Evolutionary conservation across 2,329 filamentous ascomycete species (phyloP).

Genomic region (Cordyceps farinosa): DNA sequence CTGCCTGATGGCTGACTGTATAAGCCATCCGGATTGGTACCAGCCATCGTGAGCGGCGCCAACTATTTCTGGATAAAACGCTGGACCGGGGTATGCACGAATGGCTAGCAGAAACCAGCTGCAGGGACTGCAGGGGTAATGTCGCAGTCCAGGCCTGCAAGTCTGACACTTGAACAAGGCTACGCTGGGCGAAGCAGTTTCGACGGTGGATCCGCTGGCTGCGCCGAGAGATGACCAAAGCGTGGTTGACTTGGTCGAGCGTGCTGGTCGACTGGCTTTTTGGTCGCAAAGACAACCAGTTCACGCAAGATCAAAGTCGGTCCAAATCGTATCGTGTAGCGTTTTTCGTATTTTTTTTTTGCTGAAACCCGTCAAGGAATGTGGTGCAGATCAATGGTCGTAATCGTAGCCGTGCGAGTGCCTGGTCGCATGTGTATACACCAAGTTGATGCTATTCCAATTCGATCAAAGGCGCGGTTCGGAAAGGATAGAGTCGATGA

Average conservation of each 20-base stretch:
- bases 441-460: conserved; percentile 1
- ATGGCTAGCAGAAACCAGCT: conserved; percentile 12
- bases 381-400: not conserved
- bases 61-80: conserved; percentile 12
- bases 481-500: conserved; percentile 2
- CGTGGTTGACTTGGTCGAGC: not conserved
- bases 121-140: conserved; percentile 15
- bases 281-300: not conserved
- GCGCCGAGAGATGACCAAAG: conserved; percentile 2
- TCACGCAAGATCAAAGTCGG: not conserved
- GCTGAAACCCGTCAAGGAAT: not conserved
- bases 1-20: conserved; percentile 3
- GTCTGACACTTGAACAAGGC: conserved; percentile 3
- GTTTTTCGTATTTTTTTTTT: not conserved
- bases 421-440: not conserved
- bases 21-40: conserved; percentile 9
- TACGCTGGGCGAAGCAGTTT: conserved; percentile 10
- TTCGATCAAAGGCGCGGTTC: not conserved
- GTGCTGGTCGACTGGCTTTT: conserved; percentile 2
- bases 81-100: conserved; percentile 6
- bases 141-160: conserved; percentile 10
- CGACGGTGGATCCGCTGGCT: conserved; percentile 11
- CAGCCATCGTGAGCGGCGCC: conserved; percentile 10
- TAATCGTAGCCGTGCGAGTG: not conserved
- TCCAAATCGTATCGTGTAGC: not conserved